Conservation (phyloP, 2,329 filamentous ascomycete genomes). For the Ophiostoma pallidulum region DNA sequence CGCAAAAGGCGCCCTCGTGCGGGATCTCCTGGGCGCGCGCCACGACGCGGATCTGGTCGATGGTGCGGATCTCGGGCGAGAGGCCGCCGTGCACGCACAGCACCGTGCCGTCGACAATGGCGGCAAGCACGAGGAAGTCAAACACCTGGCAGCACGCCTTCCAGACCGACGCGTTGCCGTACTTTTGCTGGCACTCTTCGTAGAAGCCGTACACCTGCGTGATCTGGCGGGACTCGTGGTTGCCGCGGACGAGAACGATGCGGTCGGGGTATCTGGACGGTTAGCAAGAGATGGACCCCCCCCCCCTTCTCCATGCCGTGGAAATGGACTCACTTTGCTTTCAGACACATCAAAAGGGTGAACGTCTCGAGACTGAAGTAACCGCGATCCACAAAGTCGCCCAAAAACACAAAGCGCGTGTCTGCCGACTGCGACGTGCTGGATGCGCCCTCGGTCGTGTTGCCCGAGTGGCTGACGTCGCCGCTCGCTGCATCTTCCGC, state of each 20-base stretch:
- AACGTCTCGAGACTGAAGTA: constrained; percentile 98
- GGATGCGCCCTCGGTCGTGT: constrained; percentile 23
- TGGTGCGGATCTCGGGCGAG: constrained; percentile 86
- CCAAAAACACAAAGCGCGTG: constrained; percentile 53
- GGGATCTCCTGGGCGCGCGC: constrained; percentile 96
- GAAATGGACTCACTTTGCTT: constrained; percentile 57
- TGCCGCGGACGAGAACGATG: constrained; percentile 92
- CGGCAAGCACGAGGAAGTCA: constrained; percentile 90
- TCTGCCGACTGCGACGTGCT: constrained; percentile 38
- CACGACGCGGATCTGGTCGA: constrained; percentile 98
- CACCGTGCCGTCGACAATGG: constrained; percentile 96
- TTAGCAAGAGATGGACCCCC: background rate
- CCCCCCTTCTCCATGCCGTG: background rate
- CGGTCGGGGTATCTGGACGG: constrained; percentile 75
- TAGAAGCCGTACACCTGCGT: constrained; percentile 99
- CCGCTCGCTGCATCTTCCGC: background rate
- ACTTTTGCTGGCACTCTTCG: constrained; percentile 95
- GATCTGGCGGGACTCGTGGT: constrained; percentile 95
- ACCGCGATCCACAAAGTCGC: constrained; percentile 94
- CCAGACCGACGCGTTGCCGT: constrained; percentile 99
- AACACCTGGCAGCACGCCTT: constrained; percentile 99
- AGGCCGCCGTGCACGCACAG: constrained; percentile 95
- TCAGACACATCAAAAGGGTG: constrained; percentile 90
- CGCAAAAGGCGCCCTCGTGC: constrained; percentile 96
- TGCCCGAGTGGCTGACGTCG: constrained; percentile 25